Evolutionary conservation across 2,329 filamentous ascomycete species (phyloP).

Genomic region (Pseudodiploospora longispora): DNA sequence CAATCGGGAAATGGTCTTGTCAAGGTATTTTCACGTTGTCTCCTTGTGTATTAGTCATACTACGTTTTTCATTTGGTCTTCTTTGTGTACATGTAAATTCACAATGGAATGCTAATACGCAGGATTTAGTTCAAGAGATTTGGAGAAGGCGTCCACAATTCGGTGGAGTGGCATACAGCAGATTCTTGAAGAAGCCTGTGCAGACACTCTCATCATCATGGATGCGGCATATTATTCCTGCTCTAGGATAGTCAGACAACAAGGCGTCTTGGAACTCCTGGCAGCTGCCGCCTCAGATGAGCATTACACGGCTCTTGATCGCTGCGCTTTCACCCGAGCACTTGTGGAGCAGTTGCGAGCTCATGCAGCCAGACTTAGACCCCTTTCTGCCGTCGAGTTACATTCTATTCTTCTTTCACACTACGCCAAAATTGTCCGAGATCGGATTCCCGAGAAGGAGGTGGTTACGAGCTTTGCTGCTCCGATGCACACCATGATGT

Average conservation of each 20-base stretch:
- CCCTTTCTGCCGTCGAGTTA: constrained; percentile 44
- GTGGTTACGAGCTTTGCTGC: constrained; percentile 41
- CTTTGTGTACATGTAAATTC: background rate
- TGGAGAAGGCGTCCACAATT: constrained; percentile 37
- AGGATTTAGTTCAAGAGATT: constrained; percentile 36
- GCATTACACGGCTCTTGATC: constrained; percentile 37
- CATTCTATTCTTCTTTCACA: constrained; percentile 44
- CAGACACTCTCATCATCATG: constrained; percentile 51
- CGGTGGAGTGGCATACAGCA: constrained; percentile 50
- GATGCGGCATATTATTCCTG: constrained; percentile 51
- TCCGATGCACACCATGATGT: constrained; percentile 48
- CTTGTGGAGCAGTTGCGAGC: constrained; percentile 42
- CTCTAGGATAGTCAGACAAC: constrained; percentile 41
- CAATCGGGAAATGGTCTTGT: constrained; percentile 49
- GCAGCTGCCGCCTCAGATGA: constrained; percentile 48
- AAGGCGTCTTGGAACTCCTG: constrained; percentile 48
- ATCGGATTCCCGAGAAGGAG: constrained; percentile 40
- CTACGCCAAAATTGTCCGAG: constrained; percentile 45
- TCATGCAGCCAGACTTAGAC: constrained; percentile 35
- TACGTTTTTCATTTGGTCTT: background rate
- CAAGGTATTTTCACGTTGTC: constrained; percentile 33
- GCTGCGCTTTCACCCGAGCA: constrained; percentile 44
- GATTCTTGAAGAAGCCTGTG: constrained; percentile 45
- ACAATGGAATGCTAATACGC: constrained; percentile 12
- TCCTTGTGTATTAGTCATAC: background rate